Evolutionary conservation across 2,329 filamentous ascomycete species (phyloP).

Genomic region (Periconia sp.): DNA sequence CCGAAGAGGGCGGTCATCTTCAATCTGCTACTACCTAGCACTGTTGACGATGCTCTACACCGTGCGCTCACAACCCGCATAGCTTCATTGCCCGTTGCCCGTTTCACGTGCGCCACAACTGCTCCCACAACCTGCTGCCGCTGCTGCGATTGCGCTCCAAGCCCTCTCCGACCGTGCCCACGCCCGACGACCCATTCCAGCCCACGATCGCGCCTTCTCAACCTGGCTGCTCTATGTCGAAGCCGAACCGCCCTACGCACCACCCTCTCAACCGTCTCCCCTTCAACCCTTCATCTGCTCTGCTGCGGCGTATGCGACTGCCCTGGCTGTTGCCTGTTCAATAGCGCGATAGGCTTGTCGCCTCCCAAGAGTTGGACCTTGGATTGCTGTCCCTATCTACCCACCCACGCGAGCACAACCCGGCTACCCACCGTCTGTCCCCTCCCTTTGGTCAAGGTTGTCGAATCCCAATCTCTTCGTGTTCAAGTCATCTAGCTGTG

Average conservation of each 20-base stretch:
- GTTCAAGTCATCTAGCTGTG: constrained; percentile 9
- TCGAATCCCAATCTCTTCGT: background rate
- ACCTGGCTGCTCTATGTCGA: constrained; percentile 19
- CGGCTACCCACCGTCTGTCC: background rate
- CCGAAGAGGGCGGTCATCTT: constrained; percentile 11
- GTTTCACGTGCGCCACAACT: background rate
- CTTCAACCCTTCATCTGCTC: constrained; percentile 1
- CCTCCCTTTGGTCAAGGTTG: background rate
- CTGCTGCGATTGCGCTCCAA: background rate
- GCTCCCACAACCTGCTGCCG: constrained; percentile 1
- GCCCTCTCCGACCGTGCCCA: background rate
- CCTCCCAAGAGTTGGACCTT: constrained; percentile 1
- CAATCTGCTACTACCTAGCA: constrained; percentile 2
- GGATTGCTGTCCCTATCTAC: constrained; percentile 1
- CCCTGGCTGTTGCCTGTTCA: constrained; percentile 1
- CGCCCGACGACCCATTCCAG: constrained; percentile 1
- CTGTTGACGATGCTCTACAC: constrained; percentile 7
- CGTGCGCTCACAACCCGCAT: constrained; percentile 1
- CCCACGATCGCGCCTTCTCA: constrained; percentile 7
- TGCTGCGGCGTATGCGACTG: constrained; percentile 1
- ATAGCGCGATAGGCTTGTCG: constrained; percentile 3
- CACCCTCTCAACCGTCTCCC: constrained; percentile 2
- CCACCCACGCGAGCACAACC: background rate
- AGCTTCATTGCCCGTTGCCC: background rate
- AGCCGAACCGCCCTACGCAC: constrained; percentile 7